phyloP scores from a whole-genome alignment of 768 basidiomycete genomes.

The Termitomyces sp. region DNA sequence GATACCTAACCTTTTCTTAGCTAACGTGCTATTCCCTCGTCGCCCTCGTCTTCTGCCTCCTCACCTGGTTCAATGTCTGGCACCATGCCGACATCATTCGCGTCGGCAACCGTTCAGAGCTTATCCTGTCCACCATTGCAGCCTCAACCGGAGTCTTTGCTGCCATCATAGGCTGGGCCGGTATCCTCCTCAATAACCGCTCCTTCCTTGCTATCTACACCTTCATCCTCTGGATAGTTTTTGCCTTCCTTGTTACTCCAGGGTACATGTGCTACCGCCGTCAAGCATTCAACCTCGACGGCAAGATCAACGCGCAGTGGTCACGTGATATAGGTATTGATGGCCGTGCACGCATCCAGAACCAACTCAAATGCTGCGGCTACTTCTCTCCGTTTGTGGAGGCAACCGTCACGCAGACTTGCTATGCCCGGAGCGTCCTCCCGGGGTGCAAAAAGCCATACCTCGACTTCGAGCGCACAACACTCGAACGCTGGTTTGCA shows the following conservation, averaged over 20 bases:
- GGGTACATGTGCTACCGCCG: constrained; percentile 78
- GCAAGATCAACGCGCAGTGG: constrained; percentile 77
- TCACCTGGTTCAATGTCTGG: constrained; percentile 79
- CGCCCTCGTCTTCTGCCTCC: constrained; percentile 56
- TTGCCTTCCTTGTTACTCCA: constrained; percentile 67
- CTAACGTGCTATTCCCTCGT: constrained; percentile 57
- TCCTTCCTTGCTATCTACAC: constrained; percentile 76
- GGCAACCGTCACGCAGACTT: constrained; percentile 66
- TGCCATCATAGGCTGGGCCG: constrained; percentile 72
- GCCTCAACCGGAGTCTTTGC: constrained; percentile 57
- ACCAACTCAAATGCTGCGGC: constrained; percentile 72
- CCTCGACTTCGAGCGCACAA: constrained; percentile 45
- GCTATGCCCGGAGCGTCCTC: constrained; percentile 64
- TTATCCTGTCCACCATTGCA: constrained; percentile 66
- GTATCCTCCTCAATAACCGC: constrained; percentile 83
- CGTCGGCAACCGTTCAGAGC: constrained; percentile 61
- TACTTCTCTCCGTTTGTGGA: constrained; percentile 79
- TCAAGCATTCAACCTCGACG: constrained; percentile 55
- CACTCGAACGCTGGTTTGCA: constrained; percentile 61
- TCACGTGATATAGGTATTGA: constrained; percentile 48
- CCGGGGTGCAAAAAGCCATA: constrained; percentile 73
- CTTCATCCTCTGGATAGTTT: constrained; percentile 71
- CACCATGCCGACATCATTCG: constrained; percentile 61
- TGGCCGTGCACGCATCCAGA: constrained; percentile 64
- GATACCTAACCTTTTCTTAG: constrained; percentile 9